Percentiles rank a stretch among this genome's conserved stretches.
Evolutionary conservation across 495 filamentous ascomycete genomes (phyloP).

Genomic region (Penicillium subrubescens): DNA sequence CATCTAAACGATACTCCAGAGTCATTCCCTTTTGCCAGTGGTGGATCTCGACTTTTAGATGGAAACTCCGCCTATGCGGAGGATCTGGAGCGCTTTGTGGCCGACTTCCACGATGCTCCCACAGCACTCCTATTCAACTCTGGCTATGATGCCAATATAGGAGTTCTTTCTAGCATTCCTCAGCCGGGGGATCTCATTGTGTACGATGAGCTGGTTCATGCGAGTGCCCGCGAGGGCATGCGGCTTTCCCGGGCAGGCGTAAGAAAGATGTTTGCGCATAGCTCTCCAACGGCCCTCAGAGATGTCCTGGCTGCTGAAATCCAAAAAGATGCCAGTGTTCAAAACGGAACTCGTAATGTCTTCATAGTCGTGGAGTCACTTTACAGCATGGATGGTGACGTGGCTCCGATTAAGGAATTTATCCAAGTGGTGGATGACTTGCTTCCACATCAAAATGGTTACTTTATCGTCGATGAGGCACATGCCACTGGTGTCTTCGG

Average conservation of each 20-base stretch:
- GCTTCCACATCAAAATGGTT: slow-evolving; percentile 59
- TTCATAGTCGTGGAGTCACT: slow-evolving; percentile 73
- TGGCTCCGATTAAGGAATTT: slow-evolving; percentile 63
- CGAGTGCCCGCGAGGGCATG: slow-evolving; percentile 80
- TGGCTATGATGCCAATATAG: slow-evolving; percentile 76
- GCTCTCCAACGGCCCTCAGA: slow-evolving; percentile 49
- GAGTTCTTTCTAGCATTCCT: slow-evolving; percentile 66
- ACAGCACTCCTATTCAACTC: slow-evolving; percentile 75
- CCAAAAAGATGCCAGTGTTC: slow-evolving; percentile 30
- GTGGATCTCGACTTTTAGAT: slow-evolving; percentile 51
- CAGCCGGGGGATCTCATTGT: slow-evolving; percentile 69
- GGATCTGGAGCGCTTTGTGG: slow-evolving; percentile 63
- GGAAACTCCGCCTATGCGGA: slow-evolving; percentile 71
- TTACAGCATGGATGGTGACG: slow-evolving; percentile 88
- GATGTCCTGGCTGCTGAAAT: slow-evolving; percentile 42
- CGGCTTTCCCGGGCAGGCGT: slow-evolving; percentile 57
- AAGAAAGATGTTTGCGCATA: slow-evolving; percentile 61
- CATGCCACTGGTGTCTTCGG: slow-evolving; percentile 74
- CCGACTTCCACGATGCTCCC: slow-evolving; percentile 64
- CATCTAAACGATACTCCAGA: slow-evolving; percentile 37
- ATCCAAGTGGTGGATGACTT: slow-evolving; percentile 56
- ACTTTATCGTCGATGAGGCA: slow-evolving; percentile 79
- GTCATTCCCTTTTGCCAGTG: slow-evolving; percentile 40
- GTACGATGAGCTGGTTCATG: slow-evolving; percentile 76
- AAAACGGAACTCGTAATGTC: slow-evolving; percentile 39